Percentiles rank a stretch among this genome's conserved stretches.
These are phyloP conservation scores for Trichoderma brevicompactum DNA, from an alignment of 2,329 filamentous ascomycete species.

Conservation along the genomic window DNA sequence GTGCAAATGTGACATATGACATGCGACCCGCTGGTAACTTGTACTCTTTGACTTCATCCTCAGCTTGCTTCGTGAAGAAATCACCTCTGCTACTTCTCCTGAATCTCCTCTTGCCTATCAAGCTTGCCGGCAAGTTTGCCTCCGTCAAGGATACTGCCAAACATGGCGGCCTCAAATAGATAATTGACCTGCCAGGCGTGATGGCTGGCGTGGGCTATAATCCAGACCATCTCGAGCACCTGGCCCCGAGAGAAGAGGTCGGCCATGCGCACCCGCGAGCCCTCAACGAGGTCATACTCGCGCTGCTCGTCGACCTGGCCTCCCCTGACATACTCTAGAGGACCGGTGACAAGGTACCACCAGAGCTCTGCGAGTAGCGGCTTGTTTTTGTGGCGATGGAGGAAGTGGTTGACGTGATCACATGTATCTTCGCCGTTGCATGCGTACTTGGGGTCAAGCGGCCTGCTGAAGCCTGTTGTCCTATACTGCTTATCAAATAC, in stretches of 20 bases:
- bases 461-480: constrained; percentile 37
- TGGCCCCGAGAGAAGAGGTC: constrained; percentile 33
- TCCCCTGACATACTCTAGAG: constrained; percentile 31
- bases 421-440: constrained; percentile 34
- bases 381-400: constrained; percentile 20
- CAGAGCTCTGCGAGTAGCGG: constrained; percentile 31
- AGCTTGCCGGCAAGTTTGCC: constrained; percentile 39
- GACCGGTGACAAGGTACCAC: constrained; percentile 30
- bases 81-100: background rate
- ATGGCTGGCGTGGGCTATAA: constrained; percentile 33
- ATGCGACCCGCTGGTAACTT: background rate
- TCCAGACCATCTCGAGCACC: constrained; percentile 32
- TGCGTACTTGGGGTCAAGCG: constrained; percentile 28
- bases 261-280: constrained; percentile 32
- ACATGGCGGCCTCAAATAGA: constrained; percentile 42
- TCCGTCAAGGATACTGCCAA: constrained; percentile 40
- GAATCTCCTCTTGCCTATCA: constrained; percentile 32
- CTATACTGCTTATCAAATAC: constrained; percentile 38
- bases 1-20: too few relatives aligned
- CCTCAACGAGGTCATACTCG: constrained; percentile 30
- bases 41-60: background rate
- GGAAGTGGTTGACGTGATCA: constrained; percentile 31
- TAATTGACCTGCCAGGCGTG: constrained; percentile 41
- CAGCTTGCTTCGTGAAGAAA: too few relatives aligned
- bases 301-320: constrained; percentile 30